Conservation (phyloP, 164 flowering plant species). For the Vitis riparia region DNA sequence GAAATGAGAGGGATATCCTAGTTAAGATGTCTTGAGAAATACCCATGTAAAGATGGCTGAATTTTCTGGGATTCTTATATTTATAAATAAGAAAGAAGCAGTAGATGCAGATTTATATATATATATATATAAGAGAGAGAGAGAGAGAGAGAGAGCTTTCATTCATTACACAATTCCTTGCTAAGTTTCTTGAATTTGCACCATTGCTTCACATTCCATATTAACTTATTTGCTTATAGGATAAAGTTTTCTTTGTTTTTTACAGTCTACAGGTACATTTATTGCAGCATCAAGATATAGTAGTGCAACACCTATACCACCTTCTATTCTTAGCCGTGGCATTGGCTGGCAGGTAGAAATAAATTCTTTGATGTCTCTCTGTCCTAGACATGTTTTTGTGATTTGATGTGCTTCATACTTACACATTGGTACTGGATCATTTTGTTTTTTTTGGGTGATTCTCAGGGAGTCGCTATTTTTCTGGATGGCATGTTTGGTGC, state of each 20-base stretch:
- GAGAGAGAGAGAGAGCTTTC: no score
- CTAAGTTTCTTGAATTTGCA: no score
- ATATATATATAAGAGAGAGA: no score
- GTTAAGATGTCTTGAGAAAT: no score
- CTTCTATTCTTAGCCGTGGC: conserved; percentile 64
- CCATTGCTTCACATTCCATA: no score
- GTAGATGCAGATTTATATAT: no score
- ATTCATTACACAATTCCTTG: no score
- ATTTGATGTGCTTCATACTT: background rate
- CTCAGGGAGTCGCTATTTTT: conserved; percentile 60
- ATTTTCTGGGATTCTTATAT: no score
- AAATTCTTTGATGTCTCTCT: background rate
- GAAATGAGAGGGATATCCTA: no score
- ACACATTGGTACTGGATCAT: background rate
- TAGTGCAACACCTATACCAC: conserved; percentile 64
- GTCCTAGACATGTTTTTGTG: background rate
- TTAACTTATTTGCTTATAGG: background rate
- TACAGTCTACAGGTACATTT: conserved; percentile 60
- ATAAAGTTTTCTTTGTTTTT: background rate
- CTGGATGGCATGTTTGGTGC: conserved; percentile 80
- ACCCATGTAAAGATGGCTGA: no score
- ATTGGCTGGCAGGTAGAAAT: conserved; percentile 61
- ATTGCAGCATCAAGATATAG: conserved; percentile 59
- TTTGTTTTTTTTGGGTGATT: background rate
- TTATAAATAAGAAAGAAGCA: no score